Evolutionary conservation across 768 basidiomycete species (phyloP).

Genomic region (Kwoniella pini): DNA sequence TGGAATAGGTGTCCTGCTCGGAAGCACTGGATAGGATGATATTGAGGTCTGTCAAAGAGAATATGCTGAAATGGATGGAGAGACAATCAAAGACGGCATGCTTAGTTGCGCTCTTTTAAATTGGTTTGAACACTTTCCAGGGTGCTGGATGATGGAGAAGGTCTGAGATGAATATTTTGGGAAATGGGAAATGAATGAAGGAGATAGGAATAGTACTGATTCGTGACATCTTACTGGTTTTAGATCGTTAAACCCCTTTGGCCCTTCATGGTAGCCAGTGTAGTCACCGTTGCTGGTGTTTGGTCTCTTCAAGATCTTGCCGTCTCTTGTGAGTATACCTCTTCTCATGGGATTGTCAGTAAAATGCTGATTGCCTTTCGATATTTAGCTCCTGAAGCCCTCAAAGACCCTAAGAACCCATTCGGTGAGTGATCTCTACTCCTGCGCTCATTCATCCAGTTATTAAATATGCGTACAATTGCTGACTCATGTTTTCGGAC

Average conservation of each 20-base stretch:
- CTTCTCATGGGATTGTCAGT: not conserved
- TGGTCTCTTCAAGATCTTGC: constrained; percentile 44
- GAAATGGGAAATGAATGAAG: not conserved
- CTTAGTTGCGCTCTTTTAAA: too few relatives aligned
- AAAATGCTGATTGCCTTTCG: constrained; percentile 5
- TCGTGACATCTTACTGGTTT: too few relatives aligned
- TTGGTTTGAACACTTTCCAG: too few relatives aligned
- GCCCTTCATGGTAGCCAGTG: constrained; percentile 50
- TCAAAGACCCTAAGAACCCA: constrained; percentile 53
- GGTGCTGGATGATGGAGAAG: too few relatives aligned
- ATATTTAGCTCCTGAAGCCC: constrained; percentile 39
- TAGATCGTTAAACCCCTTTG: constrained; percentile 52
- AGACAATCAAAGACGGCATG: too few relatives aligned
- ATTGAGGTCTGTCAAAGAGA: too few relatives aligned
- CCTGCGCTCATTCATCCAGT: not conserved
- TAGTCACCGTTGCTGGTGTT: constrained; percentile 44
- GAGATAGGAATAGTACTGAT: not conserved
- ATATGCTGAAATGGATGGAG: too few relatives aligned
- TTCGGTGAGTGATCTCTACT: constrained; percentile 32
- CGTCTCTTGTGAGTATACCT: constrained; percentile 42
- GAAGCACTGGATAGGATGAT: too few relatives aligned
- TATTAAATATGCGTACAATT: too few relatives aligned
- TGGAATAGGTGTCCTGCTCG: not conserved
- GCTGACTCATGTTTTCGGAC: not conserved
- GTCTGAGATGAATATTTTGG: too few relatives aligned